A percentile compares a stretch with the other conserved stretches of the same genome.
Evolutionary conservation across 306 rosid genomes (phyloP).

Genomic region (Prunus mume): DNA sequence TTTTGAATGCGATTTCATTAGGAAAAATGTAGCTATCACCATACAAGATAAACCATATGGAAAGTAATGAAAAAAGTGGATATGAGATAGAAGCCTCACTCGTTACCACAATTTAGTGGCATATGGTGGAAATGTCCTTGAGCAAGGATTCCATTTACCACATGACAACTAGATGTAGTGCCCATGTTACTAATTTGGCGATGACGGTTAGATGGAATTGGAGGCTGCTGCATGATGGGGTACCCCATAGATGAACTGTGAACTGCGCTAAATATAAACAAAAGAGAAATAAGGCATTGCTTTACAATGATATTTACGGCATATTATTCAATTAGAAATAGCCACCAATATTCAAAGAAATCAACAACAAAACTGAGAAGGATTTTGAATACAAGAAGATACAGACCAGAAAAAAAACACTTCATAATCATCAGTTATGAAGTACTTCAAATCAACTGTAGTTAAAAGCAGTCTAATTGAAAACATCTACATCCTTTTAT

Average conservation of each 20-base stretch:
- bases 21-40: not conserved
- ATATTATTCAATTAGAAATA: not conserved
- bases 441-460: not conserved
- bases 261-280: not conserved
- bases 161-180: not conserved
- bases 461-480: not conserved
- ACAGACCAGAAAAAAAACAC: not conserved
- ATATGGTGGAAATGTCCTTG: constrained; percentile 10
- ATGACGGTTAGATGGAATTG: constrained; percentile 1
- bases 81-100: constrained; percentile 1
- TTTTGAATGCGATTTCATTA: not conserved
- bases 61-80: not conserved
- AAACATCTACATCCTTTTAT: not conserved
- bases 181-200: constrained; percentile 2
- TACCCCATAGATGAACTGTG: not conserved
- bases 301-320: not conserved
- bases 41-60: not conserved
- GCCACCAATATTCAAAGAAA: not conserved
- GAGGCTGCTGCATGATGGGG: not conserved
- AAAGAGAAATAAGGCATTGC: not conserved
- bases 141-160: not conserved
- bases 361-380: not conserved
- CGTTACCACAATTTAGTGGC: not conserved
- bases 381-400: not conserved
- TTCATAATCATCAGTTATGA: not conserved